phyloP scores from a whole-genome alignment of 352 stramenopile species.

The Phytopythium aichiense region DNA sequence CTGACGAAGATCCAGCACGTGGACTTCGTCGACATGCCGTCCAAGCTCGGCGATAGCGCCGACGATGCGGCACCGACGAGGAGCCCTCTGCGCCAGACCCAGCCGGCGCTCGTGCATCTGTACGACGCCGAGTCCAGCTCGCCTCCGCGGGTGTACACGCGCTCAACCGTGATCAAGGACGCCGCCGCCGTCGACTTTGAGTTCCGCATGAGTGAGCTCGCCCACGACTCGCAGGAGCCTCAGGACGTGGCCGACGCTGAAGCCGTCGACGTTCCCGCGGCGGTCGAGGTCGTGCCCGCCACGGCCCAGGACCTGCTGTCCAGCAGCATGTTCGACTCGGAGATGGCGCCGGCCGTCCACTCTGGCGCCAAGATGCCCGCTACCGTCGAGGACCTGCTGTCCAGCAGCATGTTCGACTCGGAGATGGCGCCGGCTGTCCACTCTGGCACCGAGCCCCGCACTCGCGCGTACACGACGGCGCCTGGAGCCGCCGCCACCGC shows the following conservation, averaged over 20 bases:
- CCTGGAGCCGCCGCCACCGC: conserved; percentile 11
- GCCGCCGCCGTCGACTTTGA: conserved; percentile 11
- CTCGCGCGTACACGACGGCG: too few species aligned
- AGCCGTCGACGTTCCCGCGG: conserved; percentile 22
- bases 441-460: neutral
- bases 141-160: neutral
- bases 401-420: neutral
- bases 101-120: conserved; percentile 9
- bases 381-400: conserved; percentile 17
- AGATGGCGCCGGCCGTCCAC: neutral
- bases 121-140: neutral
- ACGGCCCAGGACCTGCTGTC: conserved; percentile 16
- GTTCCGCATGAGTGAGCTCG: conserved; percentile 18
- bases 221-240: neutral
- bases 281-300: conserved; percentile 18
- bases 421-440: neutral
- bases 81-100: conserved; percentile 8
- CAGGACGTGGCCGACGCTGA: conserved; percentile 8
- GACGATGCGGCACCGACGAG: conserved; percentile 20
- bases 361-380: conserved; percentile 3
- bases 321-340: conserved; percentile 1
- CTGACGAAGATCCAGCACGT: conserved; percentile 33
- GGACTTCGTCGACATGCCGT: conserved; percentile 41
- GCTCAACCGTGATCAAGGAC: neutral
- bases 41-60: conserved; percentile 19